Conservation (phyloP, 2,329 filamentous ascomycete genomes). For the Stachybotrys chartarum region DNA sequence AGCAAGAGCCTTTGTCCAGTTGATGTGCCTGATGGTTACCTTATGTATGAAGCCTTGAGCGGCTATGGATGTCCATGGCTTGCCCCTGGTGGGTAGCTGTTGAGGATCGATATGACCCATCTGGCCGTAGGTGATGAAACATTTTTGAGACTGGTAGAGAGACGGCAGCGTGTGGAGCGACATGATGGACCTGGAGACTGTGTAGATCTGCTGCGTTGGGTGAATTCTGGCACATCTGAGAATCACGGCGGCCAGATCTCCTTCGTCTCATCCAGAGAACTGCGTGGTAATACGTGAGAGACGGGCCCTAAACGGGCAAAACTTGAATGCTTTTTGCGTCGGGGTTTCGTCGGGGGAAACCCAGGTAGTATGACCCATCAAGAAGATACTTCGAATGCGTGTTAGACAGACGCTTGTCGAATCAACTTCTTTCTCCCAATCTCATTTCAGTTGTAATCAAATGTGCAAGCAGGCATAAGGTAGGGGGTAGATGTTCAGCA, state of each 20-base stretch:
- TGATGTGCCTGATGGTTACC: slow-evolving; percentile 27
- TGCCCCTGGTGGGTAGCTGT: slow-evolving; percentile 63
- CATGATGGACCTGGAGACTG: background rate
- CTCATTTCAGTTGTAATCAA: too few relatives aligned
- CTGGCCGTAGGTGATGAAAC: slow-evolving; percentile 63
- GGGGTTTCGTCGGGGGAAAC: slow-evolving; percentile 10
- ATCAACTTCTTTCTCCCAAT: too few relatives aligned
- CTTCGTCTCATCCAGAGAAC: too few relatives aligned
- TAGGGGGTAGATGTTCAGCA: too few relatives aligned
- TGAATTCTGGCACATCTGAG: background rate
- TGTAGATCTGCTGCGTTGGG: slow-evolving; percentile 10
- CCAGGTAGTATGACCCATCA: too few relatives aligned
- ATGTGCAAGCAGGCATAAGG: too few relatives aligned
- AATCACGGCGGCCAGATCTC: background rate
- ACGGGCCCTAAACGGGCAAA: background rate
- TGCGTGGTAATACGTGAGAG: background rate
- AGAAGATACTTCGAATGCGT: too few relatives aligned
- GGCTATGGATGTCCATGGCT: slow-evolving; percentile 67
- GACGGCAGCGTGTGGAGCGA: background rate
- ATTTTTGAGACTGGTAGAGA: slow-evolving; percentile 55
- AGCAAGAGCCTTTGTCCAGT: background rate
- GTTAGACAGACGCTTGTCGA: too few relatives aligned
- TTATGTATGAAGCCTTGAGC: slow-evolving; percentile 63
- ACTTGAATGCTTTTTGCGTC: slow-evolving; percentile 5
- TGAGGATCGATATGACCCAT: slow-evolving; percentile 64